Evolutionary conservation across 2,329 filamentous ascomycete genomes (phyloP).

Genomic region (Microcera coccophila): DNA sequence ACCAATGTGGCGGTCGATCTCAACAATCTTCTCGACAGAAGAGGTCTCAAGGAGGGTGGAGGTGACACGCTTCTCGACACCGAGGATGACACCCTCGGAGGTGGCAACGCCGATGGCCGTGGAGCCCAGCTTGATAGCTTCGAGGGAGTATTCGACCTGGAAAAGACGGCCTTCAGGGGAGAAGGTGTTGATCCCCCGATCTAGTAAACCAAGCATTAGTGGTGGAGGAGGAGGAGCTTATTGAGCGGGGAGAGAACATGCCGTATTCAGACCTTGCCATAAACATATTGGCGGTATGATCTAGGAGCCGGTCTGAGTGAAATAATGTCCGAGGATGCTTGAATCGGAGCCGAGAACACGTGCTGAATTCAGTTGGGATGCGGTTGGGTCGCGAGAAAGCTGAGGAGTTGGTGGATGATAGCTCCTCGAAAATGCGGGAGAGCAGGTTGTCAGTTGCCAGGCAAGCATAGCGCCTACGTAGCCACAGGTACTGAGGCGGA

Average conservation of each 20-base stretch:
- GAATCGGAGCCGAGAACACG: neutral
- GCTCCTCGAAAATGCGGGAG: constrained; percentile 18
- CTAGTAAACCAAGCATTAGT: constrained; percentile 44
- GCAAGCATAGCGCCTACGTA: constrained; percentile 41
- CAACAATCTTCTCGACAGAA: constrained; percentile 98
- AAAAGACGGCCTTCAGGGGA: constrained; percentile 99
- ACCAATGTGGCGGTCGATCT: constrained; percentile 97
- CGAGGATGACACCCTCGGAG: constrained; percentile 89
- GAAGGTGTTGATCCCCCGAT: constrained; percentile 99
- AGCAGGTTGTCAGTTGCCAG: constrained; percentile 25
- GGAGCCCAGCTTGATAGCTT: constrained; percentile 98
- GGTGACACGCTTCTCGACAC: constrained; percentile 98
- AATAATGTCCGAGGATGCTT: too few species aligned
- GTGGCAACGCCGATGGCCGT: constrained; percentile 98
- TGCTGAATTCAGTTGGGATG: neutral
- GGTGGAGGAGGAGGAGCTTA: constrained; percentile 16
- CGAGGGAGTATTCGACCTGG: constrained; percentile 99
- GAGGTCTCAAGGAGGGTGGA: constrained; percentile 95
- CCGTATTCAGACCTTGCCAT: constrained; percentile 99
- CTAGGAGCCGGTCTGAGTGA: constrained; percentile 6
- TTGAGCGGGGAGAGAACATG: constrained; percentile 50
- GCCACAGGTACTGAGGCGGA: constrained; percentile 14
- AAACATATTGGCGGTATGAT: constrained; percentile 72
- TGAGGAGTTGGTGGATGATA: constrained; percentile 3
- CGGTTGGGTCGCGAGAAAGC: constrained; percentile 17